Evolutionary conservation across 352 stramenopile species (phyloP).

Genomic region (Heterotrichella gracilis): DNA sequence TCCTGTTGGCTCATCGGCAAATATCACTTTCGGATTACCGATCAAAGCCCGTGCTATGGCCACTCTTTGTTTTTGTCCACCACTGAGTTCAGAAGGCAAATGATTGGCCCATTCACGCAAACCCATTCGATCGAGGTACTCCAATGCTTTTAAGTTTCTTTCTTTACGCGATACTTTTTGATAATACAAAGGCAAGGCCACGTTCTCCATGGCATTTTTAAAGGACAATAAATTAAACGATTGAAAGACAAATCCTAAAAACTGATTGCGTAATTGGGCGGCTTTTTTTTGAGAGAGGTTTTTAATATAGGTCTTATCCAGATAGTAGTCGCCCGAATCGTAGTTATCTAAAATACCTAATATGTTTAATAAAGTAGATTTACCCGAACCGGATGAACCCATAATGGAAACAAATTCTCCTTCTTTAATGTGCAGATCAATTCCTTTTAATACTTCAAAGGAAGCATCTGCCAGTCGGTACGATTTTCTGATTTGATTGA

Average conservation of each 20-base stretch:
- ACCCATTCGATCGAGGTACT: neutral
- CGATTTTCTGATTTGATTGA: constrained; percentile 1
- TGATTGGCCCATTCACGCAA: neutral
- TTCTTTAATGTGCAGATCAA: neutral
- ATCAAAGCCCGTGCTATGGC: neutral
- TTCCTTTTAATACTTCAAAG: constrained; percentile 1
- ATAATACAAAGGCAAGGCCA: neutral
- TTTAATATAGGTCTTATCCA: neutral
- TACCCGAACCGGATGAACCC: neutral
- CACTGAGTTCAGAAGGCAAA: neutral
- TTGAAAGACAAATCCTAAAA: constrained; percentile 1
- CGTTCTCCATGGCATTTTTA: neutral
- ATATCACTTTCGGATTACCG: neutral
- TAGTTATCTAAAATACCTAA: neutral
- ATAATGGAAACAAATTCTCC: neutral
- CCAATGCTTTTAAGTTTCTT: neutral
- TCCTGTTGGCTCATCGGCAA: neutral
- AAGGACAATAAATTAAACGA: neutral
- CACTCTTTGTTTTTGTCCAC: constrained; percentile 1
- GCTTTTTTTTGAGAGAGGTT: neutral
- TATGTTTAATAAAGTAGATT: neutral
- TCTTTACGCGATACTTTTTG: neutral
- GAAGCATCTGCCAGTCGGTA: neutral
- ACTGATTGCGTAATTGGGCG: neutral
- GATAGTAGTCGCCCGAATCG: neutral